Percentiles rank a stretch among this genome's conserved stretches.
Conservation (phyloP, 495 filamentous ascomycete genomes). For the Penicillium diatomitis region DNA sequence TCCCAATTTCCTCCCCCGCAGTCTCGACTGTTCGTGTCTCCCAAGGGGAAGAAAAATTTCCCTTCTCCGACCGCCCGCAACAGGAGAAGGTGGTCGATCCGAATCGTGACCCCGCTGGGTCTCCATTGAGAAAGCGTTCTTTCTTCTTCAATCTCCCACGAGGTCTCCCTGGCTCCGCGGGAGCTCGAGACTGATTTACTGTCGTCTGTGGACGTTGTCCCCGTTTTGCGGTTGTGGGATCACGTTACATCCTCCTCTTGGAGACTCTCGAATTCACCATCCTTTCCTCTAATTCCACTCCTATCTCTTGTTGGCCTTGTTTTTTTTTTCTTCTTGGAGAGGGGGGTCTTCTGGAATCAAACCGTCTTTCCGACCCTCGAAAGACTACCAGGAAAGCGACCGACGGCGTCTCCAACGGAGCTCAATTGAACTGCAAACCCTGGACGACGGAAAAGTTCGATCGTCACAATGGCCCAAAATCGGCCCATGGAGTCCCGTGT, state of each 20-base stretch:
- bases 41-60: slow-evolving; percentile 22
- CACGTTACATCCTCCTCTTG: not conserved
- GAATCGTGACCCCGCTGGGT: not conserved
- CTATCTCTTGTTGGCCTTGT: slow-evolving; percentile 2
- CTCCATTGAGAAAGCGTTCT: slow-evolving; percentile 3
- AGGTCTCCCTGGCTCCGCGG: slow-evolving; percentile 9
- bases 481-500: slow-evolving; percentile 71
- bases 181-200: slow-evolving; percentile 7
- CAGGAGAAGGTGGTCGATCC: not conserved
- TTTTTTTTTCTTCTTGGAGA: not conserved
- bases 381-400: not conserved
- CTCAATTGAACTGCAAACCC: not conserved
- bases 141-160: slow-evolving; percentile 4
- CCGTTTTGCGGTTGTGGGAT: not conserved
- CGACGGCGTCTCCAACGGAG: not conserved
- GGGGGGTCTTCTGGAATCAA: not conserved
- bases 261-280: not conserved
- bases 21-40: slow-evolving; percentile 3
- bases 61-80: slow-evolving; percentile 19
- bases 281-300: slow-evolving; percentile 2
- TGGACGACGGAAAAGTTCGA: slow-evolving; percentile 1
- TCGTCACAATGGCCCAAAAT: slow-evolving; percentile 47
- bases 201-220: not conserved
- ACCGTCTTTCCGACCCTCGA: too few species aligned
- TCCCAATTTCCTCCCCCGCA: slow-evolving; percentile 2